These are phyloP conservation scores for Neurospora sp. DNA, from an alignment of 495 filamentous ascomycete genomes.

Conservation along the genomic window DNA sequence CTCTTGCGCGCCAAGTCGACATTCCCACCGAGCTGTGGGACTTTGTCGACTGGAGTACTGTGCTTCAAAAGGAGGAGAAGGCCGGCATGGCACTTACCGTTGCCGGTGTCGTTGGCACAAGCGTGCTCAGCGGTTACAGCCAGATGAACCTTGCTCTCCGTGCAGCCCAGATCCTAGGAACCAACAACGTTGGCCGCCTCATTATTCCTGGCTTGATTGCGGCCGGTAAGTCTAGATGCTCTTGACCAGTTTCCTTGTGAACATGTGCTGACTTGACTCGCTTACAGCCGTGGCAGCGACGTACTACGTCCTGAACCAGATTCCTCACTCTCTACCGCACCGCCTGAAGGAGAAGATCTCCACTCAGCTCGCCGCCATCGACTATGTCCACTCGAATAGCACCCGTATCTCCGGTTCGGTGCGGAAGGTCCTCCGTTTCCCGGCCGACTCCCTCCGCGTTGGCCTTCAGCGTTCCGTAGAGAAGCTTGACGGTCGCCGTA, in stretches of 20 bases:
- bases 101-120: slow-evolving; percentile 71
- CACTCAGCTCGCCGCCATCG: slow-evolving; percentile 61
- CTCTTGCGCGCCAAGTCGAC: slow-evolving; percentile 72
- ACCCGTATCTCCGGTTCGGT: slow-evolving; percentile 72
- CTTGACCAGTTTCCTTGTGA: slow-evolving; percentile 1
- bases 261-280: slow-evolving; percentile 6
- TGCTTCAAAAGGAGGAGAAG: slow-evolving; percentile 91
- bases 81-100: slow-evolving; percentile 87
- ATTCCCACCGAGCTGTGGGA: slow-evolving; percentile 81
- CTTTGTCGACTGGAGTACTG: slow-evolving; percentile 75
- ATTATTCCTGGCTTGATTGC: slow-evolving; percentile 70
- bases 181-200: slow-evolving; percentile 68
- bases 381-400: slow-evolving; percentile 87
- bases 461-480: slow-evolving; percentile 74
- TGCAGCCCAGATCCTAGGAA: slow-evolving; percentile 69
- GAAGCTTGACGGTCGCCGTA: slow-evolving; percentile 61
- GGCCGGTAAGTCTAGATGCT: slow-evolving; percentile 51
- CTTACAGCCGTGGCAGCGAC: slow-evolving; percentile 55
- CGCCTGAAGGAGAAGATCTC: slow-evolving; percentile 81
- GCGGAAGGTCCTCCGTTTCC: slow-evolving; percentile 75
- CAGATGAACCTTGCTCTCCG: slow-evolving; percentile 85
- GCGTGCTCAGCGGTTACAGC: slow-evolving; percentile 70
- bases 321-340: slow-evolving; percentile 78
- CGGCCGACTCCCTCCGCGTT: slow-evolving; percentile 69
- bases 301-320: slow-evolving; percentile 71